Percentiles rank a stretch among this genome's conserved stretches.
Evolutionary conservation across 75 land plant species (phyloP).

Genomic region (Selaginella tamariscina): DNA sequence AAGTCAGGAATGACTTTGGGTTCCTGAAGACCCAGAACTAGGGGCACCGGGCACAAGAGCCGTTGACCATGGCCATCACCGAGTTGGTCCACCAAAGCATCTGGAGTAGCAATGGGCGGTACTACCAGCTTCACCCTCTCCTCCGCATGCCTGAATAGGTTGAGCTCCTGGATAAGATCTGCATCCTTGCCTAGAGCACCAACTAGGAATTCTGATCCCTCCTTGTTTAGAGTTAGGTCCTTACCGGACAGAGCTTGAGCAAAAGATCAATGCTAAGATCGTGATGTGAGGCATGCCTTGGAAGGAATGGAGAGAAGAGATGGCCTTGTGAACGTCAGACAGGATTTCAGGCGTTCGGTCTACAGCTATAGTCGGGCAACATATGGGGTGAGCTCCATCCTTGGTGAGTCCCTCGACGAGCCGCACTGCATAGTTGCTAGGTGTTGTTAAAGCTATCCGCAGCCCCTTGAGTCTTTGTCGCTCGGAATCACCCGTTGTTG

Average conservation of each 20-base stretch:
- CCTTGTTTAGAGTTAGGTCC: neutral
- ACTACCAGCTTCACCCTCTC: constrained; percentile 26
- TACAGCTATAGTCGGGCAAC: constrained; percentile 42
- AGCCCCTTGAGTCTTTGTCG: neutral
- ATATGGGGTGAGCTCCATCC: constrained; percentile 34
- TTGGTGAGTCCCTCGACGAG: constrained; percentile 23
- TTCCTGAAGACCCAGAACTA: constrained; percentile 36
- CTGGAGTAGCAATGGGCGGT: constrained; percentile 41
- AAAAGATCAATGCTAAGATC: constrained; percentile 36
- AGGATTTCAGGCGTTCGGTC: constrained; percentile 27
- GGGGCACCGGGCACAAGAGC: constrained; percentile 53
- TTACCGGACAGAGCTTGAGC: constrained; percentile 24
- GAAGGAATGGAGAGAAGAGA: constrained; percentile 21
- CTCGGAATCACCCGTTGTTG: too few relatives aligned
- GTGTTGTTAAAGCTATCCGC: constrained; percentile 51
- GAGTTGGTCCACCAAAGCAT: constrained; percentile 37
- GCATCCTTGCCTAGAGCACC: constrained; percentile 57
- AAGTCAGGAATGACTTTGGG: constrained; percentile 60
- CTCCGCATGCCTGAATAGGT: constrained; percentile 20
- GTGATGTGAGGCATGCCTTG: constrained; percentile 59
- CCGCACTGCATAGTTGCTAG: constrained; percentile 34
- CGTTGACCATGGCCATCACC: constrained; percentile 36
- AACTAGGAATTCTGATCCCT: constrained; percentile 30
- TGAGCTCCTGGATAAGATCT: constrained; percentile 28
- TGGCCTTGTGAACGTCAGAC: constrained; percentile 11